Evolutionary conservation across 139 green algal species (phyloP).

Genomic region (Gonium pectorale): DNA sequence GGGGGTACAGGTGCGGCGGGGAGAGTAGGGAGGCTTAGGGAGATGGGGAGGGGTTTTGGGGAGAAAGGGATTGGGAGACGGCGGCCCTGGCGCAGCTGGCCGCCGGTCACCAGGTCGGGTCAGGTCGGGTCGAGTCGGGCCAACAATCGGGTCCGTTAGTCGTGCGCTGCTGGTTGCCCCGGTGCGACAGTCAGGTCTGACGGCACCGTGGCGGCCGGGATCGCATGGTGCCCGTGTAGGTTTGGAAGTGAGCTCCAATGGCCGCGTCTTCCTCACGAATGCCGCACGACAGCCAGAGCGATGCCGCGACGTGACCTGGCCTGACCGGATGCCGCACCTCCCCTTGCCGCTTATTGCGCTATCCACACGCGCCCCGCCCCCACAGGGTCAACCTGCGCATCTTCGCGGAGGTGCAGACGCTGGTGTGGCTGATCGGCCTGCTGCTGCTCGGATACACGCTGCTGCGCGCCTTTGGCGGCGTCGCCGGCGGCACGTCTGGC

Average conservation of each 20-base stretch:
- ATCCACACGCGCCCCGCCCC: not conserved
- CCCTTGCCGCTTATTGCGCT: no score
- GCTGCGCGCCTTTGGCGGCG: not conserved
- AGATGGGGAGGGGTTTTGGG: not conserved
- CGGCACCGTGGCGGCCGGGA: not conserved
- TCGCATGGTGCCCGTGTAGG: not conserved
- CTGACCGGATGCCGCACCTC: not conserved
- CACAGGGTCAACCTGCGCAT: constrained; percentile 80
- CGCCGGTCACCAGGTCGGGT: not conserved
- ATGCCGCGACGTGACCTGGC: not conserved
- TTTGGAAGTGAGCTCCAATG: not conserved
- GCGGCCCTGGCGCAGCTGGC: not conserved
- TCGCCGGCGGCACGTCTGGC: not conserved
- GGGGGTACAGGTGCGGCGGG: constrained; percentile 56
- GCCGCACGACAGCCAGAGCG: not conserved
- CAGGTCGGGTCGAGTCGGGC: no score
- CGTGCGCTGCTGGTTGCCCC: not conserved
- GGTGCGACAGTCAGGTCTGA: not conserved
- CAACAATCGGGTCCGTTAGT: no score
- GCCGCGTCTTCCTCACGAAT: not conserved
- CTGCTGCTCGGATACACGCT: constrained; percentile 18
- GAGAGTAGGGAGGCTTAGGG: constrained; percentile 42
- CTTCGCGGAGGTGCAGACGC: constrained; percentile 79
- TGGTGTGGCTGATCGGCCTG: constrained; percentile 66
- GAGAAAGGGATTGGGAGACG: not conserved